These are phyloP conservation scores for Vaccinium darrowii DNA, from an alignment of 148 eudicot genomes.

Conservation along the genomic window DNA sequence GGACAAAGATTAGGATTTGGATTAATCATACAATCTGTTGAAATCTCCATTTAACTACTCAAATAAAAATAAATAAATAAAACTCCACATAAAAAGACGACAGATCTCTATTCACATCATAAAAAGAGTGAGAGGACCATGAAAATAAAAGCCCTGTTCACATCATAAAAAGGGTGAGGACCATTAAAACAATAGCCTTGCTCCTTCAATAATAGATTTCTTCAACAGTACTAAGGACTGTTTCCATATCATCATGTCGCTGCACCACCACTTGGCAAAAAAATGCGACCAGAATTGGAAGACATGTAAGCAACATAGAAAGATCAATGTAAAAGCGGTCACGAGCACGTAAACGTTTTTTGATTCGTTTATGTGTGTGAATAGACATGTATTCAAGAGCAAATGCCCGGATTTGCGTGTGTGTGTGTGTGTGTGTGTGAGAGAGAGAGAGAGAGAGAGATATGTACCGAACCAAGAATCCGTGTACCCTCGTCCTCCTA, in stretches of 20 bases:
- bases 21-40: slow-evolving; percentile 11
- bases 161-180: too few relatives aligned
- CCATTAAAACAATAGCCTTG: neutral
- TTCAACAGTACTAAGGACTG: neutral
- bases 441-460: slow-evolving; percentile 13
- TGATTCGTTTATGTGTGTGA: neutral
- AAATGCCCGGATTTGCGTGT: too few relatives aligned
- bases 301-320: neutral
- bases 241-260: neutral
- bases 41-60: neutral
- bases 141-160: too few relatives aligned
- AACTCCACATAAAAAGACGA: neutral
- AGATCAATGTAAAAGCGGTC: neutral
- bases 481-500: slow-evolving; percentile 83
- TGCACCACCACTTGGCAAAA: neutral
- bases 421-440: neutral
- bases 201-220: neutral
- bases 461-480: slow-evolving; percentile 77
- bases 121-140: too few relatives aligned
- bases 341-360: neutral
- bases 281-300: neutral
- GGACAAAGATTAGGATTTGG: slow-evolving; percentile 25
- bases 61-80: neutral
- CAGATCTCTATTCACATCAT: neutral
- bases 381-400: too few relatives aligned